Conservation (phyloP, 768 basidiomycete species). For the Ramaria sp. region DNA sequence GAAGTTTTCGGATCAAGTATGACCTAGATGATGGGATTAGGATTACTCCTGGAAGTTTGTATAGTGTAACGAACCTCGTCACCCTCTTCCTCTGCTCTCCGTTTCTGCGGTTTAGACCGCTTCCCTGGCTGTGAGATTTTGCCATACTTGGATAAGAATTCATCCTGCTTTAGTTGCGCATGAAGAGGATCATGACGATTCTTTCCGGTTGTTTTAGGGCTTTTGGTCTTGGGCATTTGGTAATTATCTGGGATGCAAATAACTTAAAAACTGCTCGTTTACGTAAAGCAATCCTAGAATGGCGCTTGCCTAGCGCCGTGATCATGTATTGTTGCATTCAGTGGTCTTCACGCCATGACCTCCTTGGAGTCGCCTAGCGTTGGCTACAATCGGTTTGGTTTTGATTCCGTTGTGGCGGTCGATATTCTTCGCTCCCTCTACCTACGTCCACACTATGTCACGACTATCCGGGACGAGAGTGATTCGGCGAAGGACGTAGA, state of each 20-base stretch:
- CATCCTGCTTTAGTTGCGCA: conserved; percentile 74
- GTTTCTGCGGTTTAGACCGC: conserved; percentile 34
- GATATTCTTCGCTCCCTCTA: conserved; percentile 82
- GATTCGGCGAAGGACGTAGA: conserved; percentile 21
- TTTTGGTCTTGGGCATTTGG: conserved; percentile 2
- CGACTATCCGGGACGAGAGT: conserved; percentile 23
- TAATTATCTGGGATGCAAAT: no score
- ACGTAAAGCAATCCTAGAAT: no score
- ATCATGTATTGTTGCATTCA: background rate
- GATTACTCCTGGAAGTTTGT: conserved; percentile 2
- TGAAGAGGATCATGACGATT: conserved; percentile 80
- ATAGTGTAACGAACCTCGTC: conserved; percentile 38
- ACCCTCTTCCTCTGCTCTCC: conserved; percentile 36
- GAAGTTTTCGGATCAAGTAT: conserved; percentile 77
- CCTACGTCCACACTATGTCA: conserved; percentile 69
- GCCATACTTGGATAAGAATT: conserved; percentile 66
- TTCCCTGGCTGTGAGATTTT: conserved; percentile 66
- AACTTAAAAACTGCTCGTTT: no score
- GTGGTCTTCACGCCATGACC: conserved; percentile 36
- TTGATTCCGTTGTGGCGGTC: conserved; percentile 75
- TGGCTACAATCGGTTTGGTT: conserved; percentile 79
- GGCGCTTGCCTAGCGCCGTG: no score
- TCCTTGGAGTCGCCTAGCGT: conserved; percentile 69
- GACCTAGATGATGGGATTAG: conserved; percentile 28
- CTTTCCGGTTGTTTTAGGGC: conserved; percentile 26